phyloP scores from a whole-genome alignment of 2,329 filamentous ascomycete species.

The Emericellopsis cladophorae region DNA sequence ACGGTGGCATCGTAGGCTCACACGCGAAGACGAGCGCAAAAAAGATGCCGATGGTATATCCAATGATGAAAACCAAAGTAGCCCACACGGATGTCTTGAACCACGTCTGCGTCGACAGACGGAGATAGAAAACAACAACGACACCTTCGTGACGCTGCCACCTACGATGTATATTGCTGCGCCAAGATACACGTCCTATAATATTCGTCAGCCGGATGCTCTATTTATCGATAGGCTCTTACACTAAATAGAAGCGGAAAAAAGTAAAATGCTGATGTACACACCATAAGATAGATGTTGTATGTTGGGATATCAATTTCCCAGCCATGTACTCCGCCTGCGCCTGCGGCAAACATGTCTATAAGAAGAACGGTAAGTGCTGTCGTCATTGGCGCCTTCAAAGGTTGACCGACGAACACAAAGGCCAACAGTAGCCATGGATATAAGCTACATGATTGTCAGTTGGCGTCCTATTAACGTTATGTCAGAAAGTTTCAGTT shows the following conservation, averaged over 20 bases:
- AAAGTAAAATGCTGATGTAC: conserved; percentile 8
- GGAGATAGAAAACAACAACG: conserved; percentile 24
- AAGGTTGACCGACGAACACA: too few species aligned
- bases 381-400: too few species aligned
- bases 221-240: too few species aligned
- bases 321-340: conserved; percentile 12
- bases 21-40: conserved; percentile 23
- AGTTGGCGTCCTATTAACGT: too few species aligned
- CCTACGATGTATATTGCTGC: conserved; percentile 19
- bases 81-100: conserved; percentile 17
- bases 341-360: too few species aligned
- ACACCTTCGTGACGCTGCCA: conserved; percentile 20
- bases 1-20: conserved; percentile 17
- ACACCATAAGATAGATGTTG: conserved; percentile 7
- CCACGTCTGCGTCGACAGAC: conserved; percentile 19
- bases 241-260: too few species aligned
- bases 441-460: too few species aligned
- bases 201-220: not conserved
- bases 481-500: too few species aligned
- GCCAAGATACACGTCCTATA: conserved; percentile 13
- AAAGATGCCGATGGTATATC: conserved; percentile 18
- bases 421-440: too few species aligned
- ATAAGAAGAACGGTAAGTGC: too few species aligned
- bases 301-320: too few species aligned
- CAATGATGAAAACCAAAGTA: conserved; percentile 14